These are phyloP conservation scores for Primulina huaijiensis DNA, from an alignment of 257 asterid genomes.

Conservation along the genomic window DNA sequence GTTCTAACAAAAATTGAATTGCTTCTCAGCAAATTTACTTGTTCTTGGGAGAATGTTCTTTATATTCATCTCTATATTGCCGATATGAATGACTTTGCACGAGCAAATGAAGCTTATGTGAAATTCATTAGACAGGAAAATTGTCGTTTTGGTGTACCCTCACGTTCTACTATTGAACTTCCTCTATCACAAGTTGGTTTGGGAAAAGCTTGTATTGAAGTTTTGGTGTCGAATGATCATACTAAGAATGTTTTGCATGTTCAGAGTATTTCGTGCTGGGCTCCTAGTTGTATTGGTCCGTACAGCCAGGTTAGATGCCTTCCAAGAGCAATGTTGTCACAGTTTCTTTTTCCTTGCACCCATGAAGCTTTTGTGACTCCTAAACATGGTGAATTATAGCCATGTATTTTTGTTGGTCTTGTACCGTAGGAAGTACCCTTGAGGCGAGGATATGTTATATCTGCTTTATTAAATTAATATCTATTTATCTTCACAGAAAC, in stretches of 20 bases:
- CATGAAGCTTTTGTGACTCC: constrained; percentile 7
- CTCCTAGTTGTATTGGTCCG: constrained; percentile 99
- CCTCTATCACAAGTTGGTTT: constrained; percentile 78
- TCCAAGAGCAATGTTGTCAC: constrained; percentile 3
- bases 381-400: constrained; percentile 1
- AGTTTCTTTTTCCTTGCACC: constrained; percentile 7
- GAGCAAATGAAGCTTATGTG: constrained; percentile 74
- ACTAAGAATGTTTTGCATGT: constrained; percentile 87
- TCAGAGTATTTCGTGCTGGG: constrained; percentile 97
- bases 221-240: constrained; percentile 66
- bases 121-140: constrained; percentile 81
- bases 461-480: neutral
- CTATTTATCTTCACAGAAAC: neutral
- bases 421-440: neutral
- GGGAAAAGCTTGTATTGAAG: constrained; percentile 87
- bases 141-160: constrained; percentile 93
- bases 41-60: constrained; percentile 88
- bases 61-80: constrained; percentile 83
- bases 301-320: constrained; percentile 82
- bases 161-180: constrained; percentile 91
- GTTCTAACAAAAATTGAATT: constrained; percentile 60
- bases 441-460: constrained; percentile 9
- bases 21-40: constrained; percentile 50
- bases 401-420: constrained; percentile 1
- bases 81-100: constrained; percentile 68